These are phyloP conservation scores for Aspergillus puulaauensis DNA, from an alignment of 2,329 filamentous ascomycete species.

Conservation along the genomic window DNA sequence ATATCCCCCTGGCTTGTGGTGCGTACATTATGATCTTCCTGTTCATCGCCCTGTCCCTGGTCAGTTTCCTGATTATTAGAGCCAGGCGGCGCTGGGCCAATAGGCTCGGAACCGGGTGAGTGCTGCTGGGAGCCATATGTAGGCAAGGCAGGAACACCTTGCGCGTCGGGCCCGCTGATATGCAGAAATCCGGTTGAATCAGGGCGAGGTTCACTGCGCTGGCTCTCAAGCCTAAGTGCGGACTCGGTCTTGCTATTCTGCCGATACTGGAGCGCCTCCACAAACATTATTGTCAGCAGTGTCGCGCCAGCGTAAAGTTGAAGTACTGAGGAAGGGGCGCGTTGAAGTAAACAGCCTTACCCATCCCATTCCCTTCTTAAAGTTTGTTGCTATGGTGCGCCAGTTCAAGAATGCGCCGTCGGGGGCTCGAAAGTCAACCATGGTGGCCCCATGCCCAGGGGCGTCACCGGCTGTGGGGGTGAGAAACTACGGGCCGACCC, in stretches of 20 bases:
- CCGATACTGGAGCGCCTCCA: neutral
- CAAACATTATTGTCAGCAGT: conserved; percentile 5
- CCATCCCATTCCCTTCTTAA: neutral
- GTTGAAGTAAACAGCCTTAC: neutral
- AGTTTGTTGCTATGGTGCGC: conserved; percentile 3
- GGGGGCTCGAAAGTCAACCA: neutral
- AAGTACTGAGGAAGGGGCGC: neutral
- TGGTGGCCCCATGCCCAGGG: neutral
- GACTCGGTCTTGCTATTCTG: neutral
- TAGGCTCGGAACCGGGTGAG: neutral
- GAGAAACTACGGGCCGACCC: conserved; percentile 1
- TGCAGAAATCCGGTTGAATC: neutral
- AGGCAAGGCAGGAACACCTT: neutral
- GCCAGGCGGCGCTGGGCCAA: neutral
- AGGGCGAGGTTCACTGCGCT: neutral
- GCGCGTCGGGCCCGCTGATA: neutral
- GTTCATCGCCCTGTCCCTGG: neutral
- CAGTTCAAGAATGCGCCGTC: neutral
- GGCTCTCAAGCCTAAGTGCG: neutral
- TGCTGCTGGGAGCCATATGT: neutral
- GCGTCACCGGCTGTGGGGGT: conserved; percentile 1
- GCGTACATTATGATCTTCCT: neutral
- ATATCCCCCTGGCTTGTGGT: neutral
- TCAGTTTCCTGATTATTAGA: neutral
- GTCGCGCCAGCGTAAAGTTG: neutral